Evolutionary conservation across 805 yeast genomes (phyloP).

Genomic region (Debaryomyces tyrocola): DNA sequence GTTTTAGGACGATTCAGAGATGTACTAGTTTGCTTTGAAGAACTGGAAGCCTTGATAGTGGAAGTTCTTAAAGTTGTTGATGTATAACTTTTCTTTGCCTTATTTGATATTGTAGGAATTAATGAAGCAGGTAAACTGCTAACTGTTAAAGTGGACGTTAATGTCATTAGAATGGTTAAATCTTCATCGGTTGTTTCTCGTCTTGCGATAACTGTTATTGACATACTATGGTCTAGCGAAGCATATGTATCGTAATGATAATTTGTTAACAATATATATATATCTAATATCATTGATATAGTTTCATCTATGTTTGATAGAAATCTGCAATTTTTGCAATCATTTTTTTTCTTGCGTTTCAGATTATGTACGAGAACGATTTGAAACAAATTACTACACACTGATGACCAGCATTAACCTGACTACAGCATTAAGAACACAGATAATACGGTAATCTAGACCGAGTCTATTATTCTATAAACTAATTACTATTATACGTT

Average conservation of each 20-base stretch:
- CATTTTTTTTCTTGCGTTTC: background rate
- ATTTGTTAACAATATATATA: background rate
- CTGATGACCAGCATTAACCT: too few relatives aligned
- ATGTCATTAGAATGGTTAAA: conserved; percentile 11
- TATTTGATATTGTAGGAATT: background rate
- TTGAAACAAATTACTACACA: background rate
- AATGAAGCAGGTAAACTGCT: background rate
- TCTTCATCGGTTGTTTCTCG: conserved; percentile 2
- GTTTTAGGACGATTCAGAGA: background rate
- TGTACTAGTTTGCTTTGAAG: background rate
- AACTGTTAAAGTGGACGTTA: conserved; percentile 11
- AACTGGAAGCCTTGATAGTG: background rate
- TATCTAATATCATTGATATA: background rate
- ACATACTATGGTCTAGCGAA: background rate
- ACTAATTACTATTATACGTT: background rate
- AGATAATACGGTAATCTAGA: background rate
- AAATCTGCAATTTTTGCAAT: background rate
- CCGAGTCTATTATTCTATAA: background rate
- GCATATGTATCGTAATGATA: background rate
- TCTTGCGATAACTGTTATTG: background rate
- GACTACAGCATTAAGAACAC: too few relatives aligned
- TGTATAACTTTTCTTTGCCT: background rate
- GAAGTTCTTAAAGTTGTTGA: background rate
- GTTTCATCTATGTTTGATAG: background rate
- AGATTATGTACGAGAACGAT: background rate